These are phyloP conservation scores for Gossypium lobatum DNA, from an alignment of 441 rosid species.

Conservation along the genomic window DNA sequence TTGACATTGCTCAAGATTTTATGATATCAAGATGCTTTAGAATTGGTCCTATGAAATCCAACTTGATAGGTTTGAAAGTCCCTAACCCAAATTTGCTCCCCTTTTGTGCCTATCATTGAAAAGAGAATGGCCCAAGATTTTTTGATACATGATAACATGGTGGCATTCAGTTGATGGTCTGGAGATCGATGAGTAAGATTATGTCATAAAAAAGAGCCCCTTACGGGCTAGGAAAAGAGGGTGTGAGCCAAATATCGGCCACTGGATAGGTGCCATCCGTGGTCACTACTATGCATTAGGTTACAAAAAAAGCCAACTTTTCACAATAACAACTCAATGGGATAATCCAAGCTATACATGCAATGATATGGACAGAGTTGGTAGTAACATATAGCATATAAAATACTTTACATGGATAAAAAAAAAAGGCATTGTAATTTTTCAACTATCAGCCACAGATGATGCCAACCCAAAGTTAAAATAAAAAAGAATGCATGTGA, in stretches of 20 bases:
- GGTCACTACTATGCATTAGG: too few species aligned
- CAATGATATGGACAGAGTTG: constrained; percentile 11
- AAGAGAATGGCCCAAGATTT: neutral
- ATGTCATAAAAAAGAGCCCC: neutral
- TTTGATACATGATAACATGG: neutral
- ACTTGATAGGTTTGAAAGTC: too few species aligned
- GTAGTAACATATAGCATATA: neutral
- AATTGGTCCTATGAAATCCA: too few species aligned
- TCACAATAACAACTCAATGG: neutral
- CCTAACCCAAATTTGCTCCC: too few species aligned
- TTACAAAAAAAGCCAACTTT: neutral
- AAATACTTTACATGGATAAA: constrained; percentile 4
- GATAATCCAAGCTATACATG: constrained; percentile 11
- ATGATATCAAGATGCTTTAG: too few species aligned
- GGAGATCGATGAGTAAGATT: neutral
- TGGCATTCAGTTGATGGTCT: neutral
- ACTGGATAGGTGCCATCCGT: too few species aligned
- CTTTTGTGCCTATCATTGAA: neutral
- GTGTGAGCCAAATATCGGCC: neutral
- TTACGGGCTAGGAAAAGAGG: neutral
- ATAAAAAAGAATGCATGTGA: constrained; percentile 73
- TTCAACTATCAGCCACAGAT: constrained; percentile 42
- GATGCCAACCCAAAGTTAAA: constrained; percentile 53
- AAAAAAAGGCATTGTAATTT: neutral
- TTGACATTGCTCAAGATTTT: too few species aligned